phyloP scores from a whole-genome alignment of 192 early-diverging fungal genomes.

The Linnemannia zychae region DNA sequence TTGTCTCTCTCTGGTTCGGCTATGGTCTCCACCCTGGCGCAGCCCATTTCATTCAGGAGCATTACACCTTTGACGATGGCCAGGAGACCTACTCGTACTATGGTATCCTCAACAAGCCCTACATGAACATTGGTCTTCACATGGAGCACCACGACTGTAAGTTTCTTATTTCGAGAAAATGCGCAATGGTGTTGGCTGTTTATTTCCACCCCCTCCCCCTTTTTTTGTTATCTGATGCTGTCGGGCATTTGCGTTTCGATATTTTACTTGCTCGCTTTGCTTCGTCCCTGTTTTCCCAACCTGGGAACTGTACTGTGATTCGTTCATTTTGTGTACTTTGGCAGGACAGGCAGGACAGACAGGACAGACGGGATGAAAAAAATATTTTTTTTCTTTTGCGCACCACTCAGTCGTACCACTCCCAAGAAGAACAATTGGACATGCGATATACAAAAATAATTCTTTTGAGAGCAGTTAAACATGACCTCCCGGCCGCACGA shows the following conservation, averaged over 20 bases:
- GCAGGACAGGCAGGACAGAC: conserved; percentile 4
- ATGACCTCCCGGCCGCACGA: background rate
- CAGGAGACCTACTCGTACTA: conserved; percentile 99
- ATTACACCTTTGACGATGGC: conserved; percentile 94
- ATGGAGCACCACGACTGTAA: conserved; percentile 99
- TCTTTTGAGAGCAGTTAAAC: background rate
- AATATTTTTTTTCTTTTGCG: background rate
- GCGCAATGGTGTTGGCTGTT: conserved; percentile 13
- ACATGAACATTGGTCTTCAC: conserved; percentile 97
- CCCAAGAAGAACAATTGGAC: background rate
- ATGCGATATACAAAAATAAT: conserved; percentile 6
- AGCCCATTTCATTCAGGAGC: conserved; percentile 97
- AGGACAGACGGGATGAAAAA: background rate
- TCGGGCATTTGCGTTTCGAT: conserved; percentile 5
- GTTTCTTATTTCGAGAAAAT: conserved; percentile 32
- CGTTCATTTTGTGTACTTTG: background rate
- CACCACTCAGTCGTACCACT: background rate
- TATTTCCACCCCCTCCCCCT: conserved; percentile 12
- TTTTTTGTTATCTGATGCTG: conserved; percentile 14
- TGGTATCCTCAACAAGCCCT: conserved; percentile 86
- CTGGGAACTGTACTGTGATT: background rate
- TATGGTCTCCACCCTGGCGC: conserved; percentile 93
- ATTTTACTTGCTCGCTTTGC: background rate
- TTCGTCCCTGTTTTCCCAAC: background rate
- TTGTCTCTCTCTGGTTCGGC: conserved; percentile 81